These are phyloP conservation scores for Lepiota venenata DNA, from an alignment of 768 basidiomycete genomes.

Conservation along the genomic window DNA sequence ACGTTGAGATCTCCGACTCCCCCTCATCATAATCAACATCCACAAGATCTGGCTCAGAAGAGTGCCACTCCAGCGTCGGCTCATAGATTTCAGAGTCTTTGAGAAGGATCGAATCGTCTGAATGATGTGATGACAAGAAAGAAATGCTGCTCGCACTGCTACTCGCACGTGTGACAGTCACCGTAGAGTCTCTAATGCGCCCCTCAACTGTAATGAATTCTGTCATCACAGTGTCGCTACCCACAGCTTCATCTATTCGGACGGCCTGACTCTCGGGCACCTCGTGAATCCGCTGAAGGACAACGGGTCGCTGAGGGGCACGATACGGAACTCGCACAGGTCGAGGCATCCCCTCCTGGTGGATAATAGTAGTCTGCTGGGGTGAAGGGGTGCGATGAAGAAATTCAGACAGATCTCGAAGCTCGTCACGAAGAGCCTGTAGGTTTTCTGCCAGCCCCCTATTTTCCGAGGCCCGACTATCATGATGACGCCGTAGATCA, in stretches of 20 bases:
- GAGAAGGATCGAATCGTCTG: conserved; percentile 57
- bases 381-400: conserved; percentile 43
- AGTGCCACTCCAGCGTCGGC: conserved; percentile 1
- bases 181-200: conserved; percentile 21
- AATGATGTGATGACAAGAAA: conserved; percentile 61
- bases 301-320: conserved; percentile 1
- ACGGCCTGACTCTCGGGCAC: conserved; percentile 10
- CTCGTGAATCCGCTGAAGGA: conserved; percentile 3
- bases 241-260: conserved; percentile 39
- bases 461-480: conserved; percentile 58
- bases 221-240: conserved; percentile 31
- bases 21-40: not conserved
- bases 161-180: conserved; percentile 31
- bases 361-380: conserved; percentile 16
- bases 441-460: conserved; percentile 65
- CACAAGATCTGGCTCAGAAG: not conserved
- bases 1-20: conserved; percentile 8
- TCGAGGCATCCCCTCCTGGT: conserved; percentile 3
- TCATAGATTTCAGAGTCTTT: conserved; percentile 21
- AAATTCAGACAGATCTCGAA: conserved; percentile 59
- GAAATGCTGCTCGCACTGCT: conserved; percentile 43
- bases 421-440: conserved; percentile 63
- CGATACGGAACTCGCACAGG: not conserved
- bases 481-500: conserved; percentile 54
- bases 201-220: conserved; percentile 12